phyloP scores from a whole-genome alignment of 345 rosid genomes.

The Bretschneidera sinensis region DNA sequence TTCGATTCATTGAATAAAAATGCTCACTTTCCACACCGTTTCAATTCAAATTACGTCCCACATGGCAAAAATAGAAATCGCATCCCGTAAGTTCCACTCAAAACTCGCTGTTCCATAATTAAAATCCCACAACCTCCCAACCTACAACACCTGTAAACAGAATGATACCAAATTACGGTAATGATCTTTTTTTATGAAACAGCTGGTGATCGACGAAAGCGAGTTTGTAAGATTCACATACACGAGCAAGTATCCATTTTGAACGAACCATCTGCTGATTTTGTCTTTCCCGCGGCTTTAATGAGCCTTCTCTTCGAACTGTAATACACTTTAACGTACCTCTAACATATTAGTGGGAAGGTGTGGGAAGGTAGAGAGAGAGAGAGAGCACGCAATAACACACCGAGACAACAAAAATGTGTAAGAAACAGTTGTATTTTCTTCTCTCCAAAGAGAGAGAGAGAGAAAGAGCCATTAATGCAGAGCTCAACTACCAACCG shows the following conservation, averaged over 20 bases:
- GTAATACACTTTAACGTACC: constrained; percentile 19
- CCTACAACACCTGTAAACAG: neutral
- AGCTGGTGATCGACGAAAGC: neutral
- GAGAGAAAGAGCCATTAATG: constrained; percentile 42
- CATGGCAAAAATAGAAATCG: no score
- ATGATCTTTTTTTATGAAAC: neutral
- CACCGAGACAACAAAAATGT: neutral
- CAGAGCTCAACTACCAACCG: constrained; percentile 45
- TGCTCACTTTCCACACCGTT: no score
- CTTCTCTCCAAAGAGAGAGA: no score
- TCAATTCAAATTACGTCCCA: constrained; percentile 1
- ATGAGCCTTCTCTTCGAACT: constrained; percentile 22
- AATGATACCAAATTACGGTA: neutral
- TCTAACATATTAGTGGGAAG: neutral
- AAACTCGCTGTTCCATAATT: neutral
- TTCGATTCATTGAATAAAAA: no score
- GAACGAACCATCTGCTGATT: neutral
- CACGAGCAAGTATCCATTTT: neutral
- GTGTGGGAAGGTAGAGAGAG: neutral
- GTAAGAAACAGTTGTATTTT: no score
- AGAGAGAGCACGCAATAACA: neutral
- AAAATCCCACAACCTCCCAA: no score
- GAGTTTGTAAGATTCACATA: neutral
- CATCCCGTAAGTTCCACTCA: no score
- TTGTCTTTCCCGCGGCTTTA: constrained; percentile 56